phyloP scores from a whole-genome alignment of 768 basidiomycete genomes.

The Chalciporus chontae region DNA sequence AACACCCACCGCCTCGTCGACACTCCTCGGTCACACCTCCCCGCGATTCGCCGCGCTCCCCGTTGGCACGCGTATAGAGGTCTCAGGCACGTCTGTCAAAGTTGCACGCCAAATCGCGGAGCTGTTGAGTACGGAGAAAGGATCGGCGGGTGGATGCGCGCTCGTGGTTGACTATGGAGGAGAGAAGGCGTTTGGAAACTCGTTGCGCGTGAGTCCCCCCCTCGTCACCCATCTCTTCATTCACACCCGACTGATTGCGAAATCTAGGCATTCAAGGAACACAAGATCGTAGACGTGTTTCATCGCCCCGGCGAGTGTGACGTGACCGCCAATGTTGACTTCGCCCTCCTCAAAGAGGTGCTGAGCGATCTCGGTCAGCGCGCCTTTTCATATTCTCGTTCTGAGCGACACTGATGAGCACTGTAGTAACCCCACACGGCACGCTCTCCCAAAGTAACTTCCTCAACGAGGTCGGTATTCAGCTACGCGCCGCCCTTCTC shows the following conservation, averaged over 20 bases:
- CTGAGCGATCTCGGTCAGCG: slow-evolving; percentile 59
- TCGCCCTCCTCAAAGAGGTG: slow-evolving; percentile 81
- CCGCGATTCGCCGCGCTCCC: slow-evolving; percentile 67
- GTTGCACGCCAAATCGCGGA: slow-evolving; percentile 67
- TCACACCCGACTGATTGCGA: not conserved
- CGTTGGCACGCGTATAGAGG: slow-evolving; percentile 72
- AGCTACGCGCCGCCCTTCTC: slow-evolving; percentile 61
- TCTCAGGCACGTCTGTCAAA: slow-evolving; percentile 68
- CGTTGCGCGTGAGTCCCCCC: slow-evolving; percentile 69
- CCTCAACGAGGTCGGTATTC: slow-evolving; percentile 73
- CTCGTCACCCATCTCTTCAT: not conserved
- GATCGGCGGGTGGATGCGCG: slow-evolving; percentile 49
- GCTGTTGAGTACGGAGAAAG: slow-evolving; percentile 38
- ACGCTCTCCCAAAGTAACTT: slow-evolving; percentile 76
- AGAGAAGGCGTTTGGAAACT: slow-evolving; percentile 61
- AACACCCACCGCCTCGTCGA: slow-evolving; percentile 48
- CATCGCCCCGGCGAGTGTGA: slow-evolving; percentile 84
- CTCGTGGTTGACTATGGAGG: slow-evolving; percentile 91
- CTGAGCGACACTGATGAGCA: slow-evolving; percentile 4
- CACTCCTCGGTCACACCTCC: slow-evolving; percentile 60
- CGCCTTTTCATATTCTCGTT: not conserved
- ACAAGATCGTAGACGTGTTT: slow-evolving; percentile 83
- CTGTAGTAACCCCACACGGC: slow-evolving; percentile 48
- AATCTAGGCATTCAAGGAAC: slow-evolving; percentile 81
- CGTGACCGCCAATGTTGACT: slow-evolving; percentile 96